phyloP scores from a whole-genome alignment of 176 grass and related monocot genomes.

The Pontederia crassipes region DNA sequence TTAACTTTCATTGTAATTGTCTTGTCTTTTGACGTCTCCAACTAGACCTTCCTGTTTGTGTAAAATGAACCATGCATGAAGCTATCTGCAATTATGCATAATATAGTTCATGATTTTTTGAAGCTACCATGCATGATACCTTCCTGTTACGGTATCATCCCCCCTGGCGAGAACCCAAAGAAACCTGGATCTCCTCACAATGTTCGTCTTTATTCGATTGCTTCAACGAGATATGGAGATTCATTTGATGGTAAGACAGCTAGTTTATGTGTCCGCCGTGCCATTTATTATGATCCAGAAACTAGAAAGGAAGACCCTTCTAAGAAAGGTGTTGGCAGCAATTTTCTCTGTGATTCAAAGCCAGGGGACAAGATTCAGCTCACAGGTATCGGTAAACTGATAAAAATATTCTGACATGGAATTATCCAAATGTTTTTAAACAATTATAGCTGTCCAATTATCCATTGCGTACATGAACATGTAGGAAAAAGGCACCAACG shows the following conservation, averaged over 20 bases:
- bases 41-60: too few species aligned
- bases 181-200: conserved; percentile 73
- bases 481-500: too few species aligned
- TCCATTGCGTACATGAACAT: too few species aligned
- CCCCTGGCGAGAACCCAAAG: conserved; percentile 80
- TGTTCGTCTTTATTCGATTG: conserved; percentile 91
- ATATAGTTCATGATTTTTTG: too few species aligned
- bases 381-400: conserved; percentile 41
- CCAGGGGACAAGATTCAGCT: conserved; percentile 78
- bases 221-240: conserved; percentile 91
- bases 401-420: too few species aligned
- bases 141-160: not conserved
- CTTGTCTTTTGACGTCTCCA: too few species aligned
- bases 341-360: conserved; percentile 84
- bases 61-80: too few species aligned
- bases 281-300: conserved; percentile 84
- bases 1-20: too few species aligned
- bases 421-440: too few species aligned
- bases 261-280: conserved; percentile 79
- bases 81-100: too few species aligned
- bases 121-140: not conserved
- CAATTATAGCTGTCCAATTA: too few species aligned
- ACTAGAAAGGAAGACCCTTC: conserved; percentile 79
- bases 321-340: conserved; percentile 86
- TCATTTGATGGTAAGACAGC: conserved; percentile 77